A percentile compares a stretch with the other conserved stretches of the same genome.
Conservation (phyloP, 352 stramenopile species). For the Phytopythium cucurbitacearum region DNA sequence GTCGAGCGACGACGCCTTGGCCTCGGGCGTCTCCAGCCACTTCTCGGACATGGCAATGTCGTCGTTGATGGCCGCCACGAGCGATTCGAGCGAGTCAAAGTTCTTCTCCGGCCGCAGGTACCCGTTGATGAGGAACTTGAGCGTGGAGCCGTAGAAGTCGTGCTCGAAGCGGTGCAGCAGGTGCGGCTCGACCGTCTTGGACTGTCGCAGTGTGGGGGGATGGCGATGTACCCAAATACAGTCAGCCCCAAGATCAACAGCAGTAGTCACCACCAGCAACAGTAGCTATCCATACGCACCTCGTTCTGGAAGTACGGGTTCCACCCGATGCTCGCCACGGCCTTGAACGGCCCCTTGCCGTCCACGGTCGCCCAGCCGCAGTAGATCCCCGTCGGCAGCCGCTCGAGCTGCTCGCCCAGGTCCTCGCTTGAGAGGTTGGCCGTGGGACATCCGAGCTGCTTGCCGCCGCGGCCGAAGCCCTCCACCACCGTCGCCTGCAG, state of each 20-base stretch:
- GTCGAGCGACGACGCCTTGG: conserved; percentile 43
- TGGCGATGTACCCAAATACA: background rate
- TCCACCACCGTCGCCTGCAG: conserved; percentile 89
- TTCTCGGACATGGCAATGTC: conserved; percentile 68
- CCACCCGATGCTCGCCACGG: conserved; percentile 96
- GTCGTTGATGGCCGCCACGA: conserved; percentile 91
- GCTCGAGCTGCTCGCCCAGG: conserved; percentile 75
- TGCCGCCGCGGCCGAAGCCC: conserved; percentile 93
- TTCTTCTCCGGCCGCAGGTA: conserved; percentile 94
- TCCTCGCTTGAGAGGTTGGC: conserved; percentile 91
- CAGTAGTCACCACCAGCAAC: background rate
- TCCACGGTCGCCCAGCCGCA: conserved; percentile 91
- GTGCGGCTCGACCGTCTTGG: conserved; percentile 97
- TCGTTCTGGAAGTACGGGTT: conserved; percentile 94
- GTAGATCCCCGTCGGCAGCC: conserved; percentile 90
- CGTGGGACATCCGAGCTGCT: conserved; percentile 95
- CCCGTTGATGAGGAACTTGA: conserved; percentile 91
- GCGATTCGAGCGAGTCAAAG: conserved; percentile 90
- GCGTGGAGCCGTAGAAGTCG: conserved; percentile 94
- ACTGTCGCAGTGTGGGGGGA: conserved; percentile 20
- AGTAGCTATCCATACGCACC: conserved; percentile 20
- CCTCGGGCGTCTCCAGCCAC: conserved; percentile 60
- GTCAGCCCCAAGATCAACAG: background rate
- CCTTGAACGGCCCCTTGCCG: conserved; percentile 83
- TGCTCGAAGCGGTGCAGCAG: conserved; percentile 91